A percentile compares a stretch with the other conserved stretches of the same genome.
Conservation (phyloP, 768 basidiomycete genomes). For the Auricularia auricula-judae region DNA sequence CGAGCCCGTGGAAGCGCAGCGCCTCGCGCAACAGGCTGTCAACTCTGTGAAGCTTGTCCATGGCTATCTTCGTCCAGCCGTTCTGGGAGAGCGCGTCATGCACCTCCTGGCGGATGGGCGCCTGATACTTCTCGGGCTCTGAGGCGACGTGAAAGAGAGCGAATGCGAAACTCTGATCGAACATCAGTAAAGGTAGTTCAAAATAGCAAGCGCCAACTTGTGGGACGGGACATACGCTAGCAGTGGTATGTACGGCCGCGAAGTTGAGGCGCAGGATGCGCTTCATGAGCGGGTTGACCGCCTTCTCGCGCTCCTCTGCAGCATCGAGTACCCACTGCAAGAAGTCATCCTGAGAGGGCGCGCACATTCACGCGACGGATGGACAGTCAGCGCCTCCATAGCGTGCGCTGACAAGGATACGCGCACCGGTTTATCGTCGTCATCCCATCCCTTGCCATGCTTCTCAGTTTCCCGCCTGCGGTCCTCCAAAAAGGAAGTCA, state of each 20-base stretch:
- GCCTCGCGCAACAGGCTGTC: conserved; percentile 38
- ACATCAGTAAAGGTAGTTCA: no score
- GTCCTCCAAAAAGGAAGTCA: conserved; percentile 22
- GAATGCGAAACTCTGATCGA: no score
- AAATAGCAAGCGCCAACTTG: no score
- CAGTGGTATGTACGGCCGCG: no score
- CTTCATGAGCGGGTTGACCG: conserved; percentile 20
- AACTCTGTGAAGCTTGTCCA: conserved; percentile 29
- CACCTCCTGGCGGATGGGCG: conserved; percentile 32
- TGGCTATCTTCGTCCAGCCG: conserved; percentile 25
- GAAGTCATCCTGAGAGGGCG: conserved; percentile 28
- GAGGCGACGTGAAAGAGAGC: conserved; percentile 24
- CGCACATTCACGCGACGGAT: background rate
- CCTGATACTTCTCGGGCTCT: conserved; percentile 19
- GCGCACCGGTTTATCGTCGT: conserved; percentile 18
- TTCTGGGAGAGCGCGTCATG: conserved; percentile 23
- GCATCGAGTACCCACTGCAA: conserved; percentile 35
- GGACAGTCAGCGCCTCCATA: no score
- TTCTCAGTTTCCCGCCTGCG: conserved; percentile 15
- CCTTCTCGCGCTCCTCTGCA: conserved; percentile 21
- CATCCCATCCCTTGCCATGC: conserved; percentile 20
- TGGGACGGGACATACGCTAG: no score
- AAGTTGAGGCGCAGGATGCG: conserved; percentile 29
- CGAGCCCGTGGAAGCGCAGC: conserved; percentile 21
- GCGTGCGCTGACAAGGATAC: no score